Evolutionary conservation across 306 rosid species (phyloP).

Genomic region (Dryas drummondii): DNA sequence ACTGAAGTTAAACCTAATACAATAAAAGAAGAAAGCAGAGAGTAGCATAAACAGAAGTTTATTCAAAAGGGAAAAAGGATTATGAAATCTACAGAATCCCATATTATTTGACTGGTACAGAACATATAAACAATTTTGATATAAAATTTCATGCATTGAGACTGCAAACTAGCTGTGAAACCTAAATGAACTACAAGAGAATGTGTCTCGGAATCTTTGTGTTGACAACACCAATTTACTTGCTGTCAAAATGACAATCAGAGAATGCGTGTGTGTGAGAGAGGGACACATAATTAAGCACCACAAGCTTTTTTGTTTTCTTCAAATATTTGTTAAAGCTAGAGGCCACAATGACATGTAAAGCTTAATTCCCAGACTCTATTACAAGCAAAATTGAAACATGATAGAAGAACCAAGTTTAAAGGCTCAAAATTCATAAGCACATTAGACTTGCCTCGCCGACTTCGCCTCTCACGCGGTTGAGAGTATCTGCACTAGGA

Average conservation of each 20-base stretch:
- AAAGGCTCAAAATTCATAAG: slow-evolving; percentile 12
- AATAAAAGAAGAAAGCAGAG: background rate
- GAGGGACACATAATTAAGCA: too few species aligned
- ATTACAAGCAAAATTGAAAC: background rate
- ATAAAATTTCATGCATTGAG: background rate
- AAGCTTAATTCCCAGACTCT: background rate
- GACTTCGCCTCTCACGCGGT: slow-evolving; percentile 90
- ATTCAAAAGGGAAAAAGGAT: background rate
- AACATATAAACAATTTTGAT: background rate
- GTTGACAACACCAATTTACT: background rate
- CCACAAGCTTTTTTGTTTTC: background rate
- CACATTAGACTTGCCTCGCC: slow-evolving; percentile 79
- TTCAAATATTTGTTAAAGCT: background rate
- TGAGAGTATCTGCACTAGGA: slow-evolving; percentile 82
- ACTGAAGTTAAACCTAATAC: background rate
- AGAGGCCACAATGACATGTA: background rate
- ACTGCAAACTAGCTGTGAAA: slow-evolving; percentile 9
- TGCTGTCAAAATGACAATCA: background rate
- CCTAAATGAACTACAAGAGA: background rate
- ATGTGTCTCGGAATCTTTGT: background rate
- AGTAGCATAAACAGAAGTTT: background rate
- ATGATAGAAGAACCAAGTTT: background rate
- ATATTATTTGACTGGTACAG: background rate
- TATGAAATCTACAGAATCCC: background rate
- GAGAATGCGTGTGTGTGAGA: too few species aligned